Base-by-base conservation (phyloP, 1,139 yeast species). In the Trichomonascaceae sp. region DNA sequence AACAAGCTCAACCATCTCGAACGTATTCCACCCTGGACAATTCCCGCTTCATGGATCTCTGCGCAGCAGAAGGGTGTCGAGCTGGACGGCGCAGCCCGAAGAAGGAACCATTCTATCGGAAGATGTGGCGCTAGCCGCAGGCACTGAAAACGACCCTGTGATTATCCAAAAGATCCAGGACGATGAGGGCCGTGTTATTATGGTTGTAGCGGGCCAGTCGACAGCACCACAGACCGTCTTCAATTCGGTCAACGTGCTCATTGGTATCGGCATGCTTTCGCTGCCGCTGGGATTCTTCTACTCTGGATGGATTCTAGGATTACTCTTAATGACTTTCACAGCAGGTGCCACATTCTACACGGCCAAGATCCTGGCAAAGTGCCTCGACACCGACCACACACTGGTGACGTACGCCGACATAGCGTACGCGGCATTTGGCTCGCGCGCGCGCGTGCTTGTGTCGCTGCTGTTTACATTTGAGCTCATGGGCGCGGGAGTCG, bases 391-490 rank as follows among this genome's bases (percentile, higher is more conserved):
- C 1, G 87, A 82, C 52, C 70, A 67, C 6, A 74, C 87, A 1
- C 63, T 87, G 43, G 76, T 76, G 69, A 81, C 95, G 0, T 87
- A 85, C 54, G 93, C 93, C 4, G 96, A 85, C 54, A 63, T 81
- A 45, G 92, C 87, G 5, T 76, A 70, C 46, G 85, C 81, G 4
- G 76, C 89, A 1, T 79, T 75, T 52, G 81, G 80, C 1, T 47
- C 68, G 4, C 61, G 58, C 28, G 80, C 77, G 1, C 61, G 81
- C 38, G 57, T 76, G 1, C 52, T 78, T 25, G 79, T 82, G 14
- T 82, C 94, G 0, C 41, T 69, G 3, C 58, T 84, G 6, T 85
- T 87, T 51, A 70, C 87, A 0, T 44, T 81, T 36, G 97, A 87
- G 52, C 64, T 87, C 26, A 47, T 75, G 33, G 94, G 93, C 1